These are phyloP conservation scores for Irpex lacteus DNA, from an alignment of 1,284 basidiomycete genomes.

Conservation along the genomic window DNA sequence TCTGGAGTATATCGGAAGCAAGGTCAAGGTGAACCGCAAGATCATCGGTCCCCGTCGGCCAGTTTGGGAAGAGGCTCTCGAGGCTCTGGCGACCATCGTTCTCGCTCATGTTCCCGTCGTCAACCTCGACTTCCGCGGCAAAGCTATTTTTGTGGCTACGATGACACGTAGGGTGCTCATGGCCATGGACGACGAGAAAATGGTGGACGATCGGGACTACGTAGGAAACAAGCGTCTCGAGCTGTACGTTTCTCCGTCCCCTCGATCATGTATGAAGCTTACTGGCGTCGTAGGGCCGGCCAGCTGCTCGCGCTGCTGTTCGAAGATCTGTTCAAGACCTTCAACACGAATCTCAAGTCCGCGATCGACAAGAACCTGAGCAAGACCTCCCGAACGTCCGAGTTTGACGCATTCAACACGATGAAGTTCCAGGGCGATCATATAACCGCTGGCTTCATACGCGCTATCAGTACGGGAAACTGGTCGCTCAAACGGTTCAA, in stretches of 20 bases:
- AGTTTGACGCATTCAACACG: conserved; percentile 95
- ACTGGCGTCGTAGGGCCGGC: conserved; percentile 69
- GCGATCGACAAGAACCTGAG: conserved; percentile 98
- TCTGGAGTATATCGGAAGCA: conserved; percentile 90
- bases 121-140: conserved; percentile 89
- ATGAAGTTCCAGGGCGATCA: conserved; percentile 94
- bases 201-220: conserved; percentile 99
- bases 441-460: conserved; percentile 94
- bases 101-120: conserved; percentile 95
- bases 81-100: conserved; percentile 96
- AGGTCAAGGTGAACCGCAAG: conserved; percentile 87
- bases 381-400: conserved; percentile 92
- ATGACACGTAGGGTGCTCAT: conserved; percentile 97
- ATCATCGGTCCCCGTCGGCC: conserved; percentile 82
- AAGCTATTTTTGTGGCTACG: conserved; percentile 96
- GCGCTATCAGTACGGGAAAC: conserved; percentile 98
- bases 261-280: conserved; percentile 4
- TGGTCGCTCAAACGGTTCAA: conserved; percentile 99
- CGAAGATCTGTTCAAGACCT: conserved; percentile 99
- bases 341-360: conserved; percentile 94
- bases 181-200: conserved; percentile 95
- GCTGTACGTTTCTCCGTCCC: conserved; percentile 57
- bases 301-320: conserved; percentile 95
- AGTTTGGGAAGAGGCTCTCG: conserved; percentile 91
- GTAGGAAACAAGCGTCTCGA: conserved; percentile 99